These are phyloP conservation scores for Septoria petroselini DNA, from an alignment of 2,329 filamentous ascomycete species.

Conservation along the genomic window DNA sequence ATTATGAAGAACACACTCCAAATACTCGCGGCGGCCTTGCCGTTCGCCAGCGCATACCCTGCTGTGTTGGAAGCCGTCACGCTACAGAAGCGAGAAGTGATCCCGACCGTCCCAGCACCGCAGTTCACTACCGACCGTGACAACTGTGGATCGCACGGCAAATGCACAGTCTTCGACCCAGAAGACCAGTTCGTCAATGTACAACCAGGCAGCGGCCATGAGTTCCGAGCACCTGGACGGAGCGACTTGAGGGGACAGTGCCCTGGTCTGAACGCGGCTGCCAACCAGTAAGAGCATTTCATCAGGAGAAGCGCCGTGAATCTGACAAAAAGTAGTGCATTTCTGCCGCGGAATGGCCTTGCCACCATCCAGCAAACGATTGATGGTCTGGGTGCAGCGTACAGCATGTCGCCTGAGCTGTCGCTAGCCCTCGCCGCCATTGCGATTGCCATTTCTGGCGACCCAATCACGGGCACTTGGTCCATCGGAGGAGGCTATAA, in stretches of 20 bases:
- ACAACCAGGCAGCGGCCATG: slow-evolving; percentile 27
- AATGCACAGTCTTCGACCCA: slow-evolving; percentile 32
- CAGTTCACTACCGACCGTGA: slow-evolving; percentile 20
- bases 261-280: slow-evolving; percentile 29
- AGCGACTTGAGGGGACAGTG: slow-evolving; percentile 9
- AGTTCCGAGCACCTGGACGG: slow-evolving; percentile 31
- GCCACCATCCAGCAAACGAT: slow-evolving; percentile 29
- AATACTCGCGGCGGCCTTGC: slow-evolving; percentile 16
- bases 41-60: slow-evolving; percentile 23
- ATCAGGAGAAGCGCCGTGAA: slow-evolving; percentile 5
- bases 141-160: slow-evolving; percentile 24
- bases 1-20: slow-evolving; percentile 15
- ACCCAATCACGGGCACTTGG: slow-evolving; percentile 27
- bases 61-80: slow-evolving; percentile 15
- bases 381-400: slow-evolving; percentile 17
- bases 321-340: slow-evolving; percentile 6
- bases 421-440: slow-evolving; percentile 16
- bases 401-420: slow-evolving; percentile 33
- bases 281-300: slow-evolving; percentile 17
- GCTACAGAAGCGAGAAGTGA: slow-evolving; percentile 17
- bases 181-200: slow-evolving; percentile 32
- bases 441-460: slow-evolving; percentile 23
- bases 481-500: slow-evolving; percentile 19
- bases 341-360: slow-evolving; percentile 29
- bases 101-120: slow-evolving; percentile 19